phyloP scores from a whole-genome alignment of 495 filamentous ascomycete genomes.

The Daldinia decipiens region DNA sequence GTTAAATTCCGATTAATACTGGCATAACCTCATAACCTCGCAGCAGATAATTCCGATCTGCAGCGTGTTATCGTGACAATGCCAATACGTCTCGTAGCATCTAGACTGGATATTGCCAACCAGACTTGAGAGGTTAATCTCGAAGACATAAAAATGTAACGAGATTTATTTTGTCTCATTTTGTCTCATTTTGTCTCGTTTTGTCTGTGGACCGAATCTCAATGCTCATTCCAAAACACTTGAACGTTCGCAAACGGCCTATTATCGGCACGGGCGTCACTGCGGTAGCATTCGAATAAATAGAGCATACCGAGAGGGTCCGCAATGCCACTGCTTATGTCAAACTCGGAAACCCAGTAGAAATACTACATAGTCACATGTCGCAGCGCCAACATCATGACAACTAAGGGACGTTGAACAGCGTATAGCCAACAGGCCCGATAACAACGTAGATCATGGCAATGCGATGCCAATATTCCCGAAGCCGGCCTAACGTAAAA shows the following conservation, averaged over 20 bases:
- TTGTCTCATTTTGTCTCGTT: too few relatives aligned
- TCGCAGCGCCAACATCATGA: background rate
- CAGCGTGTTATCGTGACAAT: background rate
- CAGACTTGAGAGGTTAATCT: background rate
- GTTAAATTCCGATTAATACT: slow-evolving; percentile 26
- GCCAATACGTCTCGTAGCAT: background rate
- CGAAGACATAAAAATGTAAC: background rate
- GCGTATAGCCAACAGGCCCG: background rate
- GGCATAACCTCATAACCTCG: slow-evolving; percentile 1
- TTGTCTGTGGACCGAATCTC: background rate
- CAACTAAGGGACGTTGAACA: background rate
- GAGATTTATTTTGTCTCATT: background rate
- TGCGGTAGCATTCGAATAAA: slow-evolving; percentile 14
- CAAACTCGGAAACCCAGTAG: slow-evolving; percentile 5
- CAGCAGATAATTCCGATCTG: background rate
- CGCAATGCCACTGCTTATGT: slow-evolving; percentile 9
- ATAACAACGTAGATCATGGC: slow-evolving; percentile 9
- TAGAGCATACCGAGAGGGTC: slow-evolving; percentile 1
- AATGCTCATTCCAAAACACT: background rate
- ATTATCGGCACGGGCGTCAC: slow-evolving; percentile 20
- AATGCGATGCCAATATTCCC: background rate
- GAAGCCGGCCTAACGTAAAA: background rate
- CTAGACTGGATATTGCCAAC: background rate
- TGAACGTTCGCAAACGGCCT: background rate
- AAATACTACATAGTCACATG: background rate